A percentile compares a stretch with the other conserved stretches of the same genome.
These are phyloP conservation scores for Fusarium acutatum DNA, from an alignment of 2,329 filamentous ascomycete genomes.

Conservation along the genomic window DNA sequence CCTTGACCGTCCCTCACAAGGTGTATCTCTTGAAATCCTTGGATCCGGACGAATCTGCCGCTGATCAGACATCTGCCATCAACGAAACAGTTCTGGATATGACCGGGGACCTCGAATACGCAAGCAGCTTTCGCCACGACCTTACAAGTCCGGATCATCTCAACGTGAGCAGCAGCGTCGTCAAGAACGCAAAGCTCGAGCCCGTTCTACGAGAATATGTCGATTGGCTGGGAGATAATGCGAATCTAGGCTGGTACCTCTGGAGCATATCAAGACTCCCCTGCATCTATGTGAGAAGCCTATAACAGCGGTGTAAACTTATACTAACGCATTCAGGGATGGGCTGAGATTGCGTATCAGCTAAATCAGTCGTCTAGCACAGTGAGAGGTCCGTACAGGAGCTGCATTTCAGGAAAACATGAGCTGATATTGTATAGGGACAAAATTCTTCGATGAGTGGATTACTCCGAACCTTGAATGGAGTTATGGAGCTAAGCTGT, in stretches of 20 bases:
- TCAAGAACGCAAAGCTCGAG: background rate
- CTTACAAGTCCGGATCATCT: background rate
- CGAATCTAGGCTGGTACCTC: background rate
- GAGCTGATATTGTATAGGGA: background rate
- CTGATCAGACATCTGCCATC: background rate
- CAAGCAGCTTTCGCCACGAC: background rate
- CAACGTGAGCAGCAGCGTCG: background rate
- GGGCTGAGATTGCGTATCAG: background rate
- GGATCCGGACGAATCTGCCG: background rate
- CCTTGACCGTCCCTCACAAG: background rate
- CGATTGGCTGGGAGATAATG: background rate
- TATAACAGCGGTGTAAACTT: rapidly evolving
- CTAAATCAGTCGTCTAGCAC: background rate
- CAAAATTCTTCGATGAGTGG: background rate
- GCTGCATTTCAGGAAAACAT: rapidly evolving
- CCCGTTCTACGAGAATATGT: background rate
- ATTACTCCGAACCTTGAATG: background rate
- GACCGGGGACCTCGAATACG: background rate
- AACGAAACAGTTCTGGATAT: background rate
- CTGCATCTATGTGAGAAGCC: rapidly evolving
- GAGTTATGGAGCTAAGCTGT: background rate
- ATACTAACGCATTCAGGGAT: background rate
- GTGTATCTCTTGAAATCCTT: background rate
- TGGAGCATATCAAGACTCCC: background rate
- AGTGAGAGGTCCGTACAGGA: background rate